Percentiles rank a stretch among this genome's conserved stretches.
Conservation (phyloP, 2,329 filamentous ascomycete genomes). For the Metarhizium album region DNA sequence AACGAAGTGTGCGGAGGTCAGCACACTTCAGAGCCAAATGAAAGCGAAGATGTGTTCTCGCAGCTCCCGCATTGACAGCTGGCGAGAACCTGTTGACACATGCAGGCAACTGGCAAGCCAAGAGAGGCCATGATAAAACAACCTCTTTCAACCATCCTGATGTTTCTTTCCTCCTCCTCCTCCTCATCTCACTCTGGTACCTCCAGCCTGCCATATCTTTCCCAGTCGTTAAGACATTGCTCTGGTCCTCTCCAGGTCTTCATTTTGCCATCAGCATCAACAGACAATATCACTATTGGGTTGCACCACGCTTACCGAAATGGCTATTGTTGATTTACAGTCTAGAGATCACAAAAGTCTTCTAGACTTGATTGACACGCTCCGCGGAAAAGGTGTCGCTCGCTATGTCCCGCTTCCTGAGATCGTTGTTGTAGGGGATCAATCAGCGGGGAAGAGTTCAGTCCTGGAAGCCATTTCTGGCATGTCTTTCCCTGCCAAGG, state of each 20-base stretch:
- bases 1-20: background rate
- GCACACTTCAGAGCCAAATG: background rate
- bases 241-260: background rate
- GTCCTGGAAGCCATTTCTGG: slow-evolving; percentile 54
- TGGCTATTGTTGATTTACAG: slow-evolving; percentile 1
- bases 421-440: slow-evolving; percentile 48
- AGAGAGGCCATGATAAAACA: background rate
- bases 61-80: background rate
- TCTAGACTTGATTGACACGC: slow-evolving; percentile 8
- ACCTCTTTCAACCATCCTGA: background rate
- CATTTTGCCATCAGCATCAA: background rate
- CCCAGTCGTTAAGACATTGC: too few species aligned
- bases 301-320: background rate
- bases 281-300: background rate
- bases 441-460: slow-evolving; percentile 53
- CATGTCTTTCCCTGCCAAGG: slow-evolving; percentile 47
- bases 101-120: background rate
- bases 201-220: too few species aligned
- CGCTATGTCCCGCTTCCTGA: slow-evolving; percentile 28
- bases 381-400: slow-evolving; percentile 6
- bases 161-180: background rate
- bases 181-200: background rate
- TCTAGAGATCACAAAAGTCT: slow-evolving; percentile 6
- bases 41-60: background rate
- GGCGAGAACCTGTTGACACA: background rate